Evolutionary conservation across 2,329 filamentous ascomycete genomes (phyloP).

Genomic region (Cytospora piceicola): DNA sequence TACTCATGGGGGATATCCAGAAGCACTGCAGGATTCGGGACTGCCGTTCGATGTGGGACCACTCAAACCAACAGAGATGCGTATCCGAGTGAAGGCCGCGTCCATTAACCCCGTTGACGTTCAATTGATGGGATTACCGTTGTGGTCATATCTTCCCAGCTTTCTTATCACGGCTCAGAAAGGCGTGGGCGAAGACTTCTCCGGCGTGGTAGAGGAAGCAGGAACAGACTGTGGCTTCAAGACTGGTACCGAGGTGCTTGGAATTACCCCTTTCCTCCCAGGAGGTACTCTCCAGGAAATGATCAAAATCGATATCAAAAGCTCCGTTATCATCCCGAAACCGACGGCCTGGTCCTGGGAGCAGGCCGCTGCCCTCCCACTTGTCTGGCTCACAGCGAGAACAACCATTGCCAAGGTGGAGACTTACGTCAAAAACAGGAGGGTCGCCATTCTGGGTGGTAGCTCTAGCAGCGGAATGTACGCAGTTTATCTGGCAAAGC

Average conservation of each 20-base stretch:
- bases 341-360: conserved; percentile 29
- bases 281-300: conserved; percentile 28
- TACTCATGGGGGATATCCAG: neutral
- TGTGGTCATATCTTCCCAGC: conserved; percentile 22
- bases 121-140: conserved; percentile 31
- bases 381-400: conserved; percentile 32
- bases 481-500: conserved; percentile 28
- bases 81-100: conserved; percentile 30
- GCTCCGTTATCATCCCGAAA: conserved; percentile 29
- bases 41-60: neutral
- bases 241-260: conserved; percentile 31
- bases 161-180: conserved; percentile 22
- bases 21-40: neutral
- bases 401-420: conserved; percentile 29
- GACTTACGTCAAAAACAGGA: conserved; percentile 22
- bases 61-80: conserved; percentile 23
- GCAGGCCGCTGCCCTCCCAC: conserved; percentile 31
- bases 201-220: conserved; percentile 30
- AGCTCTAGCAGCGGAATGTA: conserved; percentile 32
- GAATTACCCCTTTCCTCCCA: conserved; percentile 24
- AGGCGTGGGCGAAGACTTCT: conserved; percentile 30
- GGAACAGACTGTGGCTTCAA: conserved; percentile 23
- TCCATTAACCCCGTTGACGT: conserved; percentile 33
- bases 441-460: conserved; percentile 32
- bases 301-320: conserved; percentile 22